phyloP scores from a whole-genome alignment of 257 asterid species.

The Thymus mandschuricus region DNA sequence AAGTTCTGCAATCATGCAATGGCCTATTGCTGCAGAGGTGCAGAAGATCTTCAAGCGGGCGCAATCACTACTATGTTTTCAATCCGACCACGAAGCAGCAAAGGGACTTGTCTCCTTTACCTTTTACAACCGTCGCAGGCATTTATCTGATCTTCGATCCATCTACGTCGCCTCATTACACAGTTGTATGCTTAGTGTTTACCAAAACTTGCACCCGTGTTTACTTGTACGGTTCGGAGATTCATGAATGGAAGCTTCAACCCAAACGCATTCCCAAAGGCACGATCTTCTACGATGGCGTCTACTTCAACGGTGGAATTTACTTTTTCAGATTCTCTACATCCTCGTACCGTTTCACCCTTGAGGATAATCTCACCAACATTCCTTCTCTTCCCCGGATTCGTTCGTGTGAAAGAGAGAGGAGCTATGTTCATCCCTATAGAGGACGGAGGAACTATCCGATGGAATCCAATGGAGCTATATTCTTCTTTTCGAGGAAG shows the following conservation, averaged over 20 bases:
- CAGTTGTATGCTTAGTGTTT: not conserved
- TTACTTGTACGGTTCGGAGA: not conserved
- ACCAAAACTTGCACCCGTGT: not conserved
- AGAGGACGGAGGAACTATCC: not conserved
- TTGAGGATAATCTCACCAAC: not conserved
- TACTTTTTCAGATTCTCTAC: constrained; percentile 11
- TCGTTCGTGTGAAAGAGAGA: too few relatives aligned
- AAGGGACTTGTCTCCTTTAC: not conserved
- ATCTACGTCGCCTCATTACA: not conserved
- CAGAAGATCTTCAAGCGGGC: not conserved
- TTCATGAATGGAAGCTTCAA: not conserved
- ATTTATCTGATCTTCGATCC: constrained; percentile 3
- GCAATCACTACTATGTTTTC: not conserved
- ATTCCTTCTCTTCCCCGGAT: not conserved
- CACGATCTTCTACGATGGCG: not conserved
- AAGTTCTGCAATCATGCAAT: not conserved
- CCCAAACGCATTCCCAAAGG: too few relatives aligned
- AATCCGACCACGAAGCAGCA: not conserved
- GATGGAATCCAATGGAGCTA: constrained; percentile 18
- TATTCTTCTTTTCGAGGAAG: not conserved
- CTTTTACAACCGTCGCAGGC: not conserved
- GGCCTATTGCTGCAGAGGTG: not conserved
- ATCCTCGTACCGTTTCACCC: not conserved
- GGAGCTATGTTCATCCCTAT: too few relatives aligned
- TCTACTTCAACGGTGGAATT: constrained; percentile 14